phyloP scores from a whole-genome alignment of 345 rosid genomes.

The Citropsis articulata region DNA sequence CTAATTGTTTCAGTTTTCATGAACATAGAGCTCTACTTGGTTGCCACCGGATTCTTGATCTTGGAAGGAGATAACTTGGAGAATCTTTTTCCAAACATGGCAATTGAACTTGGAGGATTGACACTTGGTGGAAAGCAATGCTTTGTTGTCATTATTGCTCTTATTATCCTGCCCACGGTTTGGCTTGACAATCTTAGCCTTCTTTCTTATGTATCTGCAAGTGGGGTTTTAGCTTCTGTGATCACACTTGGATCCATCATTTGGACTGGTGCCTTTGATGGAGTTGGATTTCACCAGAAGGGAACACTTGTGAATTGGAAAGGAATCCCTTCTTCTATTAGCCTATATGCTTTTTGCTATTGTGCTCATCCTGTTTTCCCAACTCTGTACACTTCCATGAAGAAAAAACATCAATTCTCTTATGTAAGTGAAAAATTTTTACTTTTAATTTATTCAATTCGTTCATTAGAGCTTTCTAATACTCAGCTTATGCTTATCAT shows the following conservation, averaged over 20 bases:
- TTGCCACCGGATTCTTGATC: slow-evolving; percentile 79
- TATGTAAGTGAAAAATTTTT: slow-evolving; percentile 43
- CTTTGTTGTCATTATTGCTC: slow-evolving; percentile 59
- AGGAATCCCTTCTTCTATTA: slow-evolving; percentile 72
- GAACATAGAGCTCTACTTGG: slow-evolving; percentile 75
- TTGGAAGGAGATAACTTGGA: slow-evolving; percentile 86
- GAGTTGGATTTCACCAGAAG: slow-evolving; percentile 58
- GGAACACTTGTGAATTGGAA: slow-evolving; percentile 44
- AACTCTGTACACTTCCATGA: slow-evolving; percentile 77
- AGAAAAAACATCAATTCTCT: slow-evolving; percentile 72
- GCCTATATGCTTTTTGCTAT: slow-evolving; percentile 86
- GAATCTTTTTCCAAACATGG: slow-evolving; percentile 50
- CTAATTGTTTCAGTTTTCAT: slow-evolving; percentile 53
- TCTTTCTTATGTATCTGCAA: slow-evolving; percentile 82
- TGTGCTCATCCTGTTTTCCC: slow-evolving; percentile 96
- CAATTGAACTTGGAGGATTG: slow-evolving; percentile 43
- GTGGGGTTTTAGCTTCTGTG: slow-evolving; percentile 81
- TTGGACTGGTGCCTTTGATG: slow-evolving; percentile 71
- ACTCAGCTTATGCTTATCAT: neutral
- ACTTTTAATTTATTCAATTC: neutral
- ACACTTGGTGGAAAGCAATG: slow-evolving; percentile 50
- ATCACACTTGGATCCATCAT: slow-evolving; percentile 65
- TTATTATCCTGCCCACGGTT: slow-evolving; percentile 70
- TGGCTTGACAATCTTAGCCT: slow-evolving; percentile 77
- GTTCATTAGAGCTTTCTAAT: neutral